Percentiles rank a stretch among this genome's conserved stretches.
These are phyloP conservation scores for Leccinum fallax DNA, from an alignment of 1,284 basidiomycete genomes.

Conservation along the genomic window DNA sequence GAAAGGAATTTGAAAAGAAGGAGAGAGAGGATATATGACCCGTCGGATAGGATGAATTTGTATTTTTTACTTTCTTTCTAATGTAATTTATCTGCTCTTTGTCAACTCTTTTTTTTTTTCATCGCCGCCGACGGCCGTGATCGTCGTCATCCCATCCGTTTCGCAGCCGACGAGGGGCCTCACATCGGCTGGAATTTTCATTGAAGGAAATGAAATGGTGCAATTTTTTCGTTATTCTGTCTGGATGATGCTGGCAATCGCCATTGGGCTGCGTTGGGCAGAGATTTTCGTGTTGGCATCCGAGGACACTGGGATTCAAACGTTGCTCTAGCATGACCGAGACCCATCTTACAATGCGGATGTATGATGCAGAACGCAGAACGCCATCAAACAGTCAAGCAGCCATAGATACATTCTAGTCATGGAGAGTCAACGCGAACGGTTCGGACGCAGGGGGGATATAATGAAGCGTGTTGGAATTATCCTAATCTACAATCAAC, in stretches of 20 bases:
- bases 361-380: not conserved
- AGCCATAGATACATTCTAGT: not conserved
- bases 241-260: not conserved
- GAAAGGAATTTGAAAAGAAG: not conserved
- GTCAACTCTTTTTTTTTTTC: not conserved
- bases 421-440: not conserved
- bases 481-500: constrained; percentile 18
- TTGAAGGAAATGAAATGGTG: not conserved
- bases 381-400: not conserved
- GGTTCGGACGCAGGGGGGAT: not conserved
- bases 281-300: not conserved
- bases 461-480: constrained; percentile 15
- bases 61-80: not conserved
- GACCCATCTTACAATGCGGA: constrained; percentile 6
- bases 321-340: not conserved
- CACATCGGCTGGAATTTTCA: too few species aligned
- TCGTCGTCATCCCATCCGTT: not conserved
- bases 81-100: not conserved
- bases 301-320: not conserved
- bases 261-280: not conserved
- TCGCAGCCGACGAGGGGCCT: not conserved
- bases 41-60: not conserved
- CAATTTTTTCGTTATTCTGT: not conserved
- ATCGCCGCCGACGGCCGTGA: not conserved
- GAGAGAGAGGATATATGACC: not conserved